Conservation (phyloP, 2,329 filamentous ascomycete genomes). For the Chaetomium olivaceum region DNA sequence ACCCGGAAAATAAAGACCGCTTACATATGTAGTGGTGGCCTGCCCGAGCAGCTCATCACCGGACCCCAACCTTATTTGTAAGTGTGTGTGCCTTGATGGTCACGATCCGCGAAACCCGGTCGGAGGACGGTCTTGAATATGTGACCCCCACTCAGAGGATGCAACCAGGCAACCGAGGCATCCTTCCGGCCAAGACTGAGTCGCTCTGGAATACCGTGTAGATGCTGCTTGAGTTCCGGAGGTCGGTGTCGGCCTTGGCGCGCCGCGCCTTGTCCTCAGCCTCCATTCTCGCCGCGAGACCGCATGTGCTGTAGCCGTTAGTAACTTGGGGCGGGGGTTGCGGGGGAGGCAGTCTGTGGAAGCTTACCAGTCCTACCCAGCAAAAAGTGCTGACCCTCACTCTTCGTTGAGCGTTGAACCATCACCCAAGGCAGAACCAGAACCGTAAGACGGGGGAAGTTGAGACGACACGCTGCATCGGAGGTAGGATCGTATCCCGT, state of each 20-base stretch:
- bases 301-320: conserved; percentile 62
- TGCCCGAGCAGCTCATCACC: not conserved
- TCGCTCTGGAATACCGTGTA: no score
- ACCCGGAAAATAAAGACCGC: not conserved
- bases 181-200: not conserved
- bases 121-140: not conserved
- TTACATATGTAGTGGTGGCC: not conserved
- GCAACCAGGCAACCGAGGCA: not conserved
- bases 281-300: conserved; percentile 79
- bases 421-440: no score
- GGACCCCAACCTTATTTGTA: not conserved
- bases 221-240: not conserved
- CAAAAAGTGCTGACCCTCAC: not conserved
- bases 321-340: not conserved
- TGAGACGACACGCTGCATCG: not conserved
- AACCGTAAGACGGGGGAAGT: not conserved
- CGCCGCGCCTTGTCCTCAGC: conserved; percentile 67
- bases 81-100: not conserved
- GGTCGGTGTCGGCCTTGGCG: conserved; percentile 37
- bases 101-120: not conserved
- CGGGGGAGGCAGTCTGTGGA: not conserved
- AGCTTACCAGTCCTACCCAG: conserved; percentile 14
- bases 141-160: conserved; percentile 1
- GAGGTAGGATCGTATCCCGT: not conserved
- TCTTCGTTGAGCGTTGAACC: not conserved